A percentile compares a stretch with the other conserved stretches of the same genome.
phyloP scores from a whole-genome alignment of 2,329 filamentous ascomycete species.

The Cladosporium austrohemisphaericum region DNA sequence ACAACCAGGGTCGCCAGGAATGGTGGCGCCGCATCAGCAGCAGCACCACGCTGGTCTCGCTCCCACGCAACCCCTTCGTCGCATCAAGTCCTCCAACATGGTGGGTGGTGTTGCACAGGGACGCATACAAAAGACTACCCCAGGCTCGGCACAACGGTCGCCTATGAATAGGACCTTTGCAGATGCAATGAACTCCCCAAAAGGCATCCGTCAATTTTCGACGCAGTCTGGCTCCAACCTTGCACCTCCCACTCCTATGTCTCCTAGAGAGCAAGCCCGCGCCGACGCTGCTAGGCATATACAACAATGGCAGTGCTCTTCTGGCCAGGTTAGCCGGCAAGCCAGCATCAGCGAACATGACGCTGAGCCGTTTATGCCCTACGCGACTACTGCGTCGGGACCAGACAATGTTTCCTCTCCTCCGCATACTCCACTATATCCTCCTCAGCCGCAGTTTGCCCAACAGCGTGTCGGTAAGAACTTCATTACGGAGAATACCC shows the following conservation, averaged over 20 bases:
- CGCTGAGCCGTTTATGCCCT: slow-evolving; percentile 5
- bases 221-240: slow-evolving; percentile 35
- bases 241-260: slow-evolving; percentile 48
- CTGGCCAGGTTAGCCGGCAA: slow-evolving; percentile 33
- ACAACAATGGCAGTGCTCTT: slow-evolving; percentile 39
- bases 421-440: slow-evolving; percentile 42
- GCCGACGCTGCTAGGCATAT: slow-evolving; percentile 29
- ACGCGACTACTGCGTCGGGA: slow-evolving; percentile 18
- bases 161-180: slow-evolving; percentile 45
- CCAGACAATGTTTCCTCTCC: slow-evolving; percentile 40
- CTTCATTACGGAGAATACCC: slow-evolving; percentile 43
- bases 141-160: slow-evolving; percentile 46
- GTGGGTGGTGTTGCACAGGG: slow-evolving; percentile 39
- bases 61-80: slow-evolving; percentile 58
- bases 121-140: slow-evolving; percentile 45
- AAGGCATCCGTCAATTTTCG: slow-evolving; percentile 38
- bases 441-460: slow-evolving; percentile 21
- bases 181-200: slow-evolving; percentile 47
- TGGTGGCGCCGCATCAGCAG: slow-evolving; percentile 44
- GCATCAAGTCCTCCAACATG: slow-evolving; percentile 47
- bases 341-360: slow-evolving; percentile 39
- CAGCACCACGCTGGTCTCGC: slow-evolving; percentile 44
- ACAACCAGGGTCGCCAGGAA: slow-evolving; percentile 39
- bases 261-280: slow-evolving; percentile 38
- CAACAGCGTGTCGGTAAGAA: slow-evolving; percentile 32